phyloP scores from a whole-genome alignment of 768 basidiomycete genomes.

The Trametes cubensis region DNA sequence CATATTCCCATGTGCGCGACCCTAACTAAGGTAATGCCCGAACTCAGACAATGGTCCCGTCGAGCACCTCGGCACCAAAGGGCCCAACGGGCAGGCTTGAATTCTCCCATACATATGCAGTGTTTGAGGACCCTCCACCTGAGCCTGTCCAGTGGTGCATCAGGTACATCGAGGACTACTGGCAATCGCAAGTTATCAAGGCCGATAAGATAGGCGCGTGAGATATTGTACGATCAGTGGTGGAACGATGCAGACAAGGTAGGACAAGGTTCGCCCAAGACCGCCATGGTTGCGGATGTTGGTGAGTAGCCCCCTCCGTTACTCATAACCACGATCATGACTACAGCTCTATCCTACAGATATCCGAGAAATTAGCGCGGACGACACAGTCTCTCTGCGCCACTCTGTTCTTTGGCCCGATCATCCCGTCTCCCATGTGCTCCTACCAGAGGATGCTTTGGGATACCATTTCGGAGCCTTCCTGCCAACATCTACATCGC shows the following conservation, averaged over 20 bases:
- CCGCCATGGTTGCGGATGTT: conserved; percentile 1
- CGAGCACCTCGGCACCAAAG: too few relatives aligned
- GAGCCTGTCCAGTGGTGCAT: too few relatives aligned
- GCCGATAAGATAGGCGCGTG: conserved; percentile 11
- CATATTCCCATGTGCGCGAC: neutral
- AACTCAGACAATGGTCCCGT: too few relatives aligned
- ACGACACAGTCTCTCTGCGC: conserved; percentile 52
- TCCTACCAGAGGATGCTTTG: conserved; percentile 51
- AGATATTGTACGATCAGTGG: neutral
- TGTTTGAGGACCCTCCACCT: too few relatives aligned
- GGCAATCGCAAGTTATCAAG: too few relatives aligned
- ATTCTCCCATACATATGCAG: too few relatives aligned
- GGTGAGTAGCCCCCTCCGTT: neutral
- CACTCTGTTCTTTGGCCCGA: conserved; percentile 63
- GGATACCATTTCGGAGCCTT: conserved; percentile 63
- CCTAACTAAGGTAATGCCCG: neutral
- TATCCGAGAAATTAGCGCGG: conserved; percentile 40
- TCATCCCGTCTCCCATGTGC: conserved; percentile 49
- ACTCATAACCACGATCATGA: too few relatives aligned
- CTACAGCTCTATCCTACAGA: neutral
- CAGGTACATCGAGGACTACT: too few relatives aligned
- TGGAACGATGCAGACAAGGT: neutral
- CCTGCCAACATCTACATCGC: conserved; percentile 36
- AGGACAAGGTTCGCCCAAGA: neutral
- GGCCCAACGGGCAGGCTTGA: too few relatives aligned